phyloP scores from a whole-genome alignment of 108 stramenopile genomes.

The Nitzschia palea region DNA sequence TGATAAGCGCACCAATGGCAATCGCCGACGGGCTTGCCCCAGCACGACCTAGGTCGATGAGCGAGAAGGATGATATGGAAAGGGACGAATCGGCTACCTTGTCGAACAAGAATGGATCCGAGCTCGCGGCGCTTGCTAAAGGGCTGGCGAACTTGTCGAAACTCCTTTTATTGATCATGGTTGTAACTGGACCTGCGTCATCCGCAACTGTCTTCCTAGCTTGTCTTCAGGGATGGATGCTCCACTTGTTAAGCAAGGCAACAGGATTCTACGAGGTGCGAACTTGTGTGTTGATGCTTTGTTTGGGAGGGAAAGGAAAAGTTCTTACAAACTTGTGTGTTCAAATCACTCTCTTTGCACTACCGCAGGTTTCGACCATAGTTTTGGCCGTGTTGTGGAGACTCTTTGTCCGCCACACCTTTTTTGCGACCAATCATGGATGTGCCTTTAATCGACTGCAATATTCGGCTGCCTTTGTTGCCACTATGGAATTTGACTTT shows the following conservation, averaged over 20 bases:
- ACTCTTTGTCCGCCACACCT: slow-evolving; percentile 62
- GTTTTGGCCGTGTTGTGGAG: slow-evolving; percentile 70
- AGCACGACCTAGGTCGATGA: background rate
- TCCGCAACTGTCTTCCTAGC: slow-evolving; percentile 55
- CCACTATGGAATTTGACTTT: slow-evolving; percentile 70
- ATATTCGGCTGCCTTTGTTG: slow-evolving; percentile 82
- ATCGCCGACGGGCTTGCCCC: slow-evolving; percentile 19
- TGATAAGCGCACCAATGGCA: slow-evolving; percentile 32
- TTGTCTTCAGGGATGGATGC: slow-evolving; percentile 50
- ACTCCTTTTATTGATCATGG: slow-evolving; percentile 60
- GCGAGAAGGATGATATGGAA: background rate
- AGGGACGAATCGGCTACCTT: background rate
- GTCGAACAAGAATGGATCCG: background rate
- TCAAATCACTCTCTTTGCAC: background rate
- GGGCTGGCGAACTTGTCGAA: slow-evolving; percentile 27
- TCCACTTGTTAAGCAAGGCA: slow-evolving; percentile 42
- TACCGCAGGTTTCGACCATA: slow-evolving; percentile 37
- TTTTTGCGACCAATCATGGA: slow-evolving; percentile 84
- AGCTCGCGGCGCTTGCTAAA: slow-evolving; percentile 1
- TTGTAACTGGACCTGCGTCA: slow-evolving; percentile 79
- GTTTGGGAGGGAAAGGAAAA: too few species aligned
- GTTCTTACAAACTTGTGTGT: too few species aligned
- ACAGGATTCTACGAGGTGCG: slow-evolving; percentile 45
- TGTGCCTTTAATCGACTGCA: slow-evolving; percentile 83
- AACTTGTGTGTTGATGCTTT: too few species aligned